Base-by-base conservation (phyloP, 2,329 filamentous ascomycete species). In the Penicillium sp. region DNA sequence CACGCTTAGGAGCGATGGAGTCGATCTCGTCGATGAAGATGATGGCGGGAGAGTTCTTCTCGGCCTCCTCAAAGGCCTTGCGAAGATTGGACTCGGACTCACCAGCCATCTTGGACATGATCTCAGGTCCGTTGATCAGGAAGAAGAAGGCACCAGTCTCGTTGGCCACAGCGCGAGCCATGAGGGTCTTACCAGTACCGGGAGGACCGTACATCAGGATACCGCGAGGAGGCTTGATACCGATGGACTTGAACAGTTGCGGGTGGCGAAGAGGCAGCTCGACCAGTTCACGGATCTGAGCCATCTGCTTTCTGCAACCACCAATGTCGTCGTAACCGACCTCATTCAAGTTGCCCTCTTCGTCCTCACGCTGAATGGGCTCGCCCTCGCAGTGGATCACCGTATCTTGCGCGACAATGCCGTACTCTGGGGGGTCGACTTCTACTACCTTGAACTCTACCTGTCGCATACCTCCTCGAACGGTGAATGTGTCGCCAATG, bases 71-170 rank as follows among this genome's bases (percentile, higher is more conserved):
- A 64, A 98, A 98, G n/a, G 93, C 93, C 76, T 97, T 97, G 64
- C 93, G 86, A 59, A 98, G 75, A 72, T 97, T 97, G 51, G 91
- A 97, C 73, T 97, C 93, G 50, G 93, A 97, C 74, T 98, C 93
- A 82, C 93, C 93, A 51, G 93, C 93, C 93, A 97, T 97, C 83
- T 97, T 97, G 50, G 91, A 96, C 93, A 98, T 97, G 77, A 98
- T 97, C 72, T 97, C 93, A 45, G 93, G 93, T 57, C 93, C 91
- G 74, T 97, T 97, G 82, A 98, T 97, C 55, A 97, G 76, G 83
- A 98, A 97, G 78, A 98, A 98, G 79, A 97, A 97, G 42, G 91
- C 91, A 64, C 93, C 93, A 32, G 93, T 97, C 79, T 97, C 93
- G 75, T 97, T 97, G 73, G 93, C 93, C 48, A 98, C 93, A 55